phyloP scores from a whole-genome alignment of 2,329 filamentous ascomycete species.

The Trichophyton equinum region DNA sequence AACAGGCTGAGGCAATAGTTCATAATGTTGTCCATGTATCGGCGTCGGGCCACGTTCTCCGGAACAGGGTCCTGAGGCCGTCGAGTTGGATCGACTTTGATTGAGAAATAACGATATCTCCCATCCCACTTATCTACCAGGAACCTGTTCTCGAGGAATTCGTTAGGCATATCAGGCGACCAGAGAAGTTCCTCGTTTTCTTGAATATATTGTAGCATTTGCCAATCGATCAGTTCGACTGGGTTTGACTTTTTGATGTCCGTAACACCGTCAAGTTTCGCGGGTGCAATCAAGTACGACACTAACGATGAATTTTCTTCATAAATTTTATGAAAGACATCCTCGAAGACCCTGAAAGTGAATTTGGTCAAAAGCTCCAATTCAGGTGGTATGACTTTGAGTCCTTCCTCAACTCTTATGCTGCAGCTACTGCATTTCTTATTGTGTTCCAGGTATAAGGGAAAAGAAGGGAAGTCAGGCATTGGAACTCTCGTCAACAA shows the following conservation, averaged over 20 bases:
- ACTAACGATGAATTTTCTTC: slow-evolving; percentile 50
- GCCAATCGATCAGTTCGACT: slow-evolving; percentile 34
- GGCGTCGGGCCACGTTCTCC: slow-evolving; percentile 25
- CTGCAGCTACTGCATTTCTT: slow-evolving; percentile 47
- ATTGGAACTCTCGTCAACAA: slow-evolving; percentile 57
- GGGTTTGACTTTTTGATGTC: slow-evolving; percentile 1
- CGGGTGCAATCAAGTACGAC: slow-evolving; percentile 73
- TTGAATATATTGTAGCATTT: slow-evolving; percentile 24
- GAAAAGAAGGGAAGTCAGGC: slow-evolving; percentile 53
- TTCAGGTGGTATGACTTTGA: slow-evolving; percentile 32
- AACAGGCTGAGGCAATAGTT: slow-evolving; percentile 74
- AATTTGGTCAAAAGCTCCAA: slow-evolving; percentile 53
- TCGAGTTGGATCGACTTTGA: slow-evolving; percentile 22
- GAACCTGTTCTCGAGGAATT: slow-evolving; percentile 38
- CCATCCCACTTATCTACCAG: slow-evolving; percentile 47
- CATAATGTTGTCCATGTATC: slow-evolving; percentile 52
- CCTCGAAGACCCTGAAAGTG: slow-evolving; percentile 62
- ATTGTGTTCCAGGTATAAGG: slow-evolving; percentile 58
- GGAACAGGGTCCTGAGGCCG: slow-evolving; percentile 26
- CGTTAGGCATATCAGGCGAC: slow-evolving; percentile 28
- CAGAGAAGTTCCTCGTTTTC: slow-evolving; percentile 33
- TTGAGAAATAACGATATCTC: slow-evolving; percentile 45
- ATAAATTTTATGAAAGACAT: slow-evolving; percentile 83
- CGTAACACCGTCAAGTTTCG: background rate
- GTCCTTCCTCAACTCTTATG: slow-evolving; percentile 29